These are phyloP conservation scores for Nosema muscidifuracis DNA, from an alignment of 371 early-diverging fungal genomes.

Conservation along the genomic window DNA sequence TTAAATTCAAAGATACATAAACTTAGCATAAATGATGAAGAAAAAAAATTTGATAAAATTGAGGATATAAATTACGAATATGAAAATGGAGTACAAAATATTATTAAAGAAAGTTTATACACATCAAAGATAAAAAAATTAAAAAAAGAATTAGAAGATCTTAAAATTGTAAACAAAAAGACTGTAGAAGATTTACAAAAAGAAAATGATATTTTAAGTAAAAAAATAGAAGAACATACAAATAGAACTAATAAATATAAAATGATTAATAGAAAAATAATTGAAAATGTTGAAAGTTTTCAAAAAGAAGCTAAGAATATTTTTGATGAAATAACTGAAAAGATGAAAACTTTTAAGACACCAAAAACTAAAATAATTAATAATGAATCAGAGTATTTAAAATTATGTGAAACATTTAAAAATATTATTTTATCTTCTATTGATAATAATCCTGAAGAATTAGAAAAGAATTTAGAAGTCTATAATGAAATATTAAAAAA, in stretches of 20 bases:
- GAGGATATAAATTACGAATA: conserved; percentile 1
- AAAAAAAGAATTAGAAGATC: not conserved
- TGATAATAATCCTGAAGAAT: not conserved
- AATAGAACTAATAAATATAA: conserved; percentile 1
- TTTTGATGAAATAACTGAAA: not conserved
- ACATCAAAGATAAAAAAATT: not conserved
- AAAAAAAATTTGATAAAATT: not conserved
- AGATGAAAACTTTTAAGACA: not conserved
- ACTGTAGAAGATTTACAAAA: not conserved
- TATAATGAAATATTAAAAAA: not conserved
- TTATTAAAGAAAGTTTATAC: not conserved
- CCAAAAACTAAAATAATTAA: not conserved
- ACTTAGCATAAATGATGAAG: not conserved
- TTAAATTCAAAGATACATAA: not conserved
- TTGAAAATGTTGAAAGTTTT: not conserved
- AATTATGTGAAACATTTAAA: not conserved
- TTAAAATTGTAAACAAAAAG: not conserved
- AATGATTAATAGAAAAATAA: not conserved
- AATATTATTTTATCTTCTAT: not conserved
- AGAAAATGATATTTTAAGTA: not conserved
- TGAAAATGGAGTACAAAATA: conserved; percentile 1
- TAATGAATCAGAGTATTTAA: not conserved
- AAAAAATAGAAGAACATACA: conserved; percentile 5
- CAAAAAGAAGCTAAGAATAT: not conserved
- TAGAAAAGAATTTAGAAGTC: not conserved